Base-by-base conservation (phyloP, 2,329 filamentous ascomycete genomes). In the Exophiala lecanii-corni region DNA sequence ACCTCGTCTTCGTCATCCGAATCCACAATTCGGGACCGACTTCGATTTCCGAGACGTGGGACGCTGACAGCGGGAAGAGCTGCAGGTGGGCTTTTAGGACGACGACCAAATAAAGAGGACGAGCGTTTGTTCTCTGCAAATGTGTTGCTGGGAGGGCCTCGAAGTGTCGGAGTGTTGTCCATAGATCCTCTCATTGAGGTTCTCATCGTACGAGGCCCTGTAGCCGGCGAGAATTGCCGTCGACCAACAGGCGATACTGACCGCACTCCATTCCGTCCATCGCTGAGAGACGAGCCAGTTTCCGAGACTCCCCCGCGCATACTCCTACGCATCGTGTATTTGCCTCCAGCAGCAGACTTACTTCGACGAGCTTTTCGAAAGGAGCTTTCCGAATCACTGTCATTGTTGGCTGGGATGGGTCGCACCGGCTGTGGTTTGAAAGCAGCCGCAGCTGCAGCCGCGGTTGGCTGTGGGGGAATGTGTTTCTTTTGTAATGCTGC, bases 311-410 rank as follows among this genome's bases (percentile, higher is more conserved):
- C 59, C 18, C 65, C 67, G 46, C 89, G 76, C 85, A 95, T 86
- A 2, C 85, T 87, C 39, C 72, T 75, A 44, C 82, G 81, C 71
- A 94, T 86, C 1, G 70, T 74, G 40, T 79, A 75, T 17, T 65
- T 58, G 3, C 69, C 68, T 0, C 72, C 72, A 32, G 71, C 64
- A 10, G 44, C 39, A 3, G 46, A 42, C 25, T 41, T 48, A 30
- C 65, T 64, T 26, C 74, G 66, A 48, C 76, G 75, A 32, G 70
- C 65, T 19, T 86, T 82, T 58, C 78, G 84, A 68, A 95, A 95
- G 60, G 87, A 94, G 65, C 86, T 94, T 33, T 67, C 67, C 2
- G 69, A 72, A 55, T 86, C 82, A 56, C 83, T 87, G 19, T 76
- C 81, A 53, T 81, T 79, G 0, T 82, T 39, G 7, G 12, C 23